phyloP scores from a whole-genome alignment of 2,329 filamentous ascomycete genomes.

The Tolypocladium tundrense region DNA sequence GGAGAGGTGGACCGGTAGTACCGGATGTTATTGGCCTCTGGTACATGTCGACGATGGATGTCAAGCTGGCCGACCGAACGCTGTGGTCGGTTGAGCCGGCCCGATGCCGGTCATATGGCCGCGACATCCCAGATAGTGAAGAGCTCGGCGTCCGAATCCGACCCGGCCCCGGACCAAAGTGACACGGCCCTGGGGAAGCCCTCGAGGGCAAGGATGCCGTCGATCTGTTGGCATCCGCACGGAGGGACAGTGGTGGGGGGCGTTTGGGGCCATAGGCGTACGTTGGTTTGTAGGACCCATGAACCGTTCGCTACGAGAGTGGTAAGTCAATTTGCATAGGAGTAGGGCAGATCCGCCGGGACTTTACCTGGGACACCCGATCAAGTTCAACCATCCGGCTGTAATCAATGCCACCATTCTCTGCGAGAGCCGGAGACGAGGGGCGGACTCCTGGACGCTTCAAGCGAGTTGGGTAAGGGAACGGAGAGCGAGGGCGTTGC shows the following conservation, averaged over 20 bases:
- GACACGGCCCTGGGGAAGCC: conserved; percentile 15
- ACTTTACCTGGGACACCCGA: conserved; percentile 30
- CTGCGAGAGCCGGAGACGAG: conserved; percentile 37
- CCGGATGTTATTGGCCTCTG: conserved; percentile 16
- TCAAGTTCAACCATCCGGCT: conserved; percentile 40
- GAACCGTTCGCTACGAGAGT: conserved; percentile 30
- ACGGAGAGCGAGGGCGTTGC: conserved; percentile 48
- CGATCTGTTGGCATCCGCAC: conserved; percentile 29
- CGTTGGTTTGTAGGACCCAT: conserved; percentile 29
- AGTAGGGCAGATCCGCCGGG: neutral
- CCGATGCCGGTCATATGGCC: conserved; percentile 20
- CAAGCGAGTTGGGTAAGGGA: conserved; percentile 46
- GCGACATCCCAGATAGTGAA: conserved; percentile 15
- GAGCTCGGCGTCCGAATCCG: conserved; percentile 26
- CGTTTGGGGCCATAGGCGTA: conserved; percentile 24
- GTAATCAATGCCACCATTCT: conserved; percentile 37
- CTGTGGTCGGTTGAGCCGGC: conserved; percentile 26
- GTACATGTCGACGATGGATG: conserved; percentile 41
- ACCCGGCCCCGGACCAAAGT: conserved; percentile 8
- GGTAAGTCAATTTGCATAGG: conserved; percentile 2
- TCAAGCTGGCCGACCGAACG: conserved; percentile 35
- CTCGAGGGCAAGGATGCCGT: conserved; percentile 26
- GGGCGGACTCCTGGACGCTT: conserved; percentile 42
- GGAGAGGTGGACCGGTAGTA: conserved; percentile 15
- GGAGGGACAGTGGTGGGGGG: conserved; percentile 26